Percentiles rank a stretch among this genome's conserved stretches.
phyloP scores from a whole-genome alignment of 2,329 filamentous ascomycete genomes.

The Verticillium nubilum region DNA sequence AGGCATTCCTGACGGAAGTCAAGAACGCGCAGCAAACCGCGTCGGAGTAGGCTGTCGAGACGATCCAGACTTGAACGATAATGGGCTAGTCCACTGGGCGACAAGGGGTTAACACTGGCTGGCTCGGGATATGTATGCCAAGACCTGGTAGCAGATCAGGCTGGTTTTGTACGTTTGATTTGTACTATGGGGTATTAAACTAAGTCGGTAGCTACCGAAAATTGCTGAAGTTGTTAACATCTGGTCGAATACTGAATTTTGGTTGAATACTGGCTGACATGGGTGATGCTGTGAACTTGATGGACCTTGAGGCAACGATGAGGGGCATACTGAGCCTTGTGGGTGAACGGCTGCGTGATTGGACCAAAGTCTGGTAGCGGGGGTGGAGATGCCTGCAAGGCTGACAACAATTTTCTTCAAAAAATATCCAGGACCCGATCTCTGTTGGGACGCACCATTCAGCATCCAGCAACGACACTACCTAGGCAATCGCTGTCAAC shows the following conservation, averaged over 20 bases:
- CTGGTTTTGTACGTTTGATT: not conserved
- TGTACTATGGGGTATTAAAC: not conserved
- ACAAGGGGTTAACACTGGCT: not conserved
- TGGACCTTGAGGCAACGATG: not conserved
- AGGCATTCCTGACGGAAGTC: conserved; percentile 50
- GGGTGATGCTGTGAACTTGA: not conserved
- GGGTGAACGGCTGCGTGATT: not conserved
- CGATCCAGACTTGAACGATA: not conserved
- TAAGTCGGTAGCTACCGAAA: not conserved
- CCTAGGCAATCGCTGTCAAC: not conserved
- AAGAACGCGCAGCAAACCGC: conserved; percentile 13
- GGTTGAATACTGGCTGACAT: no score
- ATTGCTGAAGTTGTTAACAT: not conserved
- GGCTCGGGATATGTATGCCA: not conserved
- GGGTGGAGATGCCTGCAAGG: conserved; percentile 11
- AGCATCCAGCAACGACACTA: not conserved
- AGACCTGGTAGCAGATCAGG: not conserved
- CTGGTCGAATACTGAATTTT: no score
- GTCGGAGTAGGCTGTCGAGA: not conserved
- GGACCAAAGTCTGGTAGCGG: not conserved
- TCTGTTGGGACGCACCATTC: not conserved
- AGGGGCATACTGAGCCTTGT: not conserved
- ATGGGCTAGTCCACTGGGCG: no score
- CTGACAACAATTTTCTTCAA: conserved; percentile 9
- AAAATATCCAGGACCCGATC: conserved; percentile 7